Evolutionary conservation across 2,329 filamentous ascomycete genomes (phyloP), one percentile per base, ranked within the genome.

Genomic region (Stagonosporopsis vannaccii): DNA sequence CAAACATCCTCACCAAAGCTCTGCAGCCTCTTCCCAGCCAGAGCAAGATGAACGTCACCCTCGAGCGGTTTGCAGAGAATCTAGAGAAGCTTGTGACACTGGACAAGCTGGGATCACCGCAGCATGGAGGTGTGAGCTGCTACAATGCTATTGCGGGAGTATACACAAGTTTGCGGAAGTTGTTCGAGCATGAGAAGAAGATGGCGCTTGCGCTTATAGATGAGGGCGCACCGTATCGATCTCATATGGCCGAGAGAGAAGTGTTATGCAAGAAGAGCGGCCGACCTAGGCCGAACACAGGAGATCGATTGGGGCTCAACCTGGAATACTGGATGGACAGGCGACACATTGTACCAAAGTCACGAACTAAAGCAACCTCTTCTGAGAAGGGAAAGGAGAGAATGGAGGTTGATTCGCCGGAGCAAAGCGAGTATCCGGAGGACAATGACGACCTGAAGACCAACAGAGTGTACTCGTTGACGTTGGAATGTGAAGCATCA

Each of bases 301-400:
- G 86, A 46, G 82, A 83, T 20, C 84, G 83, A 45, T 78, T 94
- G 23, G 91, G 91, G 1, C 77, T 94, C 52, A 86, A 84, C 44
- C 67, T 95, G 35, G 88, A 92, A 61, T 96, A 94, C 72, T 95
- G 91, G 91, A 88, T 86, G 73, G 83, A 88, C 64, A 79, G 81
- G 51, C 81, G 84, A 42, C 79, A 83, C 42, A 73, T 85, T 15
- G 75, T 71, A 26, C 54, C 61, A 4, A 62, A 55, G 28, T 53
- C 56, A 7, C 53, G 62, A 41, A 37, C 51, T 15, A 26, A 44
- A 71, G 2, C 73, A 74, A 6, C 70, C 67, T 2, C 74, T 63
- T 42, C 73, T 75, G 42, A 75, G 17, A 73, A 78, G 28, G 71
- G 75, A 17, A 79, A 69, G 26, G 66, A 66, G 35, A 66, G 67